Conservation (phyloP, 2,329 filamentous ascomycete genomes). For the Fusarium bactridioides region DNA sequence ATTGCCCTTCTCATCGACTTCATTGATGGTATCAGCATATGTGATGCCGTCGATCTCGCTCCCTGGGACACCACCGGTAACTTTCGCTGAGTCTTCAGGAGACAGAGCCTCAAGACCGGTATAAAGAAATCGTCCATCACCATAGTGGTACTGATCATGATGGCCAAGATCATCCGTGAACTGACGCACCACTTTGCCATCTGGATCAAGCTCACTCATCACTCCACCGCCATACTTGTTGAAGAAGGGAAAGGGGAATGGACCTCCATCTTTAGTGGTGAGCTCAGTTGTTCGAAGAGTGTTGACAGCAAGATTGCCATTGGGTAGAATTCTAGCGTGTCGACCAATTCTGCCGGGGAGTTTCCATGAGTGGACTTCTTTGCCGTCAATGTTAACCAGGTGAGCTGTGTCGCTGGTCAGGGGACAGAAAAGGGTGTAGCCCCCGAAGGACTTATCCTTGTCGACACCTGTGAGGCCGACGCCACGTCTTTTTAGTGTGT, state of each 20-base stretch:
- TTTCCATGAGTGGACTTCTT: constrained; percentile 42
- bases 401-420: constrained; percentile 40
- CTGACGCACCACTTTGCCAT: constrained; percentile 39
- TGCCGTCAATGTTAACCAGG: constrained; percentile 42
- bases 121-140: constrained; percentile 41
- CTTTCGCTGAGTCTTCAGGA: constrained; percentile 36
- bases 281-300: constrained; percentile 31
- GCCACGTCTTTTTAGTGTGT: constrained; percentile 42
- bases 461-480: constrained; percentile 43
- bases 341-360: constrained; percentile 41
- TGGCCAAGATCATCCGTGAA: constrained; percentile 41
- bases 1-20: constrained; percentile 38
- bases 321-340: constrained; percentile 40
- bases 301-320: constrained; percentile 44
- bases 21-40: constrained; percentile 43
- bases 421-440: constrained; percentile 44
- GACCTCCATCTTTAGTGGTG: constrained; percentile 29
- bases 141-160: constrained; percentile 43
- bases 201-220: constrained; percentile 42
- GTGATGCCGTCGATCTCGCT: constrained; percentile 40
- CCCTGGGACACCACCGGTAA: constrained; percentile 39
- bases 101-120: constrained; percentile 42
- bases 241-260: constrained; percentile 43
- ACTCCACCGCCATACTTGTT: constrained; percentile 44
- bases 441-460: constrained; percentile 36